Evolutionary conservation across 768 basidiomycete genomes (phyloP), one percentile per base, ranked within the genome.

Genomic region (Naematelia encephala): DNA sequence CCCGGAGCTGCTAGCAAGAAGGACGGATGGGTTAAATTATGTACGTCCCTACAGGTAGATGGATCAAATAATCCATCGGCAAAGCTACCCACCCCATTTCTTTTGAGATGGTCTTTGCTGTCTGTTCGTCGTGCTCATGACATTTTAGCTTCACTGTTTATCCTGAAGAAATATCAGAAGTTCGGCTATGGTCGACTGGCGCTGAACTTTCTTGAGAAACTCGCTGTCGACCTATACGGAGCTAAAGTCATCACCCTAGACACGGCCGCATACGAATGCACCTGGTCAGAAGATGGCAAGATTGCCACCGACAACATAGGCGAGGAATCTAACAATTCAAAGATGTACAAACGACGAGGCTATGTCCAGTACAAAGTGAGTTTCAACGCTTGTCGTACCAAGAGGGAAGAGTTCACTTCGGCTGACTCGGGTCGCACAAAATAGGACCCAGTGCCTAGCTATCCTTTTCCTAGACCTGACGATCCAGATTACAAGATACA

Each of bases 101-200:
- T n/a, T n/a, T n/a, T n/a, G n/a, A n/a, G n/a, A n/a, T n/a, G n/a
- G n/a, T n/a, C n/a, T n/a, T n/a, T n/a, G n/a, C n/a, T n/a, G n/a
- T n/a, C n/a, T n/a, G n/a, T n/a, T n/a, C n/a, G n/a, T n/a, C n/a
- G n/a, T n/a, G n/a, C n/a, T n/a, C n/a, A n/a, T 39, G 34, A 39
- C 34, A 8, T 39, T 39, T 16, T 30, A 70, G 68, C 65, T 2
- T 62, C 62, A 16, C 56, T 79, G 10, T 80, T 80, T 0, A 80
- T 77, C 50, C 78, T 80, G 56, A 54, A 79, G 53, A 78, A 61
- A 56, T 80, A 74, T 59, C 79, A 81, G 27, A 61, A 71, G 0
- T 79, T 77, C 4, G 80, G 79, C 10, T 49, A 55, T 12, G 68
- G 68, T 2, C 54, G 28, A 39, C 49, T 39, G 44, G 53, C 59